Evolutionary conservation across 1,139 yeast genomes (phyloP).

Genomic region (Candida pseudoviswanathii): DNA sequence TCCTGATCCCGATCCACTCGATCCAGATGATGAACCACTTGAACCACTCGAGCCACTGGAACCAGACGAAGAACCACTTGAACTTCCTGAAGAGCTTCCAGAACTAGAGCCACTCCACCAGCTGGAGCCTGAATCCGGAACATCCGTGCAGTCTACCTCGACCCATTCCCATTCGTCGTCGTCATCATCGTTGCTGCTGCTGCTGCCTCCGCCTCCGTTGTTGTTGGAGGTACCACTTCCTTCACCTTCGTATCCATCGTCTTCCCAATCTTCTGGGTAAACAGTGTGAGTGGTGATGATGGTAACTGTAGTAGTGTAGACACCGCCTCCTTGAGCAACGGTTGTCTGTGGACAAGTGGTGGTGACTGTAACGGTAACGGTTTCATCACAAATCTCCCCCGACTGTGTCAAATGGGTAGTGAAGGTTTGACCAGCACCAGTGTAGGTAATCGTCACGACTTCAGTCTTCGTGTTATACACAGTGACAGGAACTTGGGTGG

Average conservation of each 20-base stretch:
- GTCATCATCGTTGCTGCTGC: constrained; percentile 10
- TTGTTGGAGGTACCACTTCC: not conserved
- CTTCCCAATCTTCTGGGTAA: constrained; percentile 14
- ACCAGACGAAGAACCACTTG: constrained; percentile 6
- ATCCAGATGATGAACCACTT: no score
- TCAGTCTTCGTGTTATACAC: constrained; percentile 9
- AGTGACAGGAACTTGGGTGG: constrained; percentile 10
- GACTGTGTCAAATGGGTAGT: constrained; percentile 14
- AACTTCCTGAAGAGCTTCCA: constrained; percentile 1
- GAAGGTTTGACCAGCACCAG: constrained; percentile 15
- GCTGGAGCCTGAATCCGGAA: constrained; percentile 5
- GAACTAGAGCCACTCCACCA: constrained; percentile 14
- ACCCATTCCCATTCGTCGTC: constrained; percentile 17
- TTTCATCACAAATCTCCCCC: constrained; percentile 11
- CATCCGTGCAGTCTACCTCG: constrained; percentile 11
- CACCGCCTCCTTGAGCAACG: constrained; percentile 12
- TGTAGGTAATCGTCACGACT: constrained; percentile 13
- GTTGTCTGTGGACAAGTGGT: constrained; percentile 15
- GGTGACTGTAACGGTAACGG: constrained; percentile 13
- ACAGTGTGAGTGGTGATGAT: constrained; percentile 15
- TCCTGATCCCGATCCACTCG: no score
- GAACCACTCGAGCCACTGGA: constrained; percentile 2
- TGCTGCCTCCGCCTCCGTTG: no score
- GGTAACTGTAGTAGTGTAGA: constrained; percentile 16
- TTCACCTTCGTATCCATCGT: constrained; percentile 11